A percentile compares a stretch with the other conserved stretches of the same genome.
These are phyloP conservation scores for Orbilia quercus DNA, from an alignment of 2,329 filamentous ascomycete genomes.

Conservation along the genomic window DNA sequence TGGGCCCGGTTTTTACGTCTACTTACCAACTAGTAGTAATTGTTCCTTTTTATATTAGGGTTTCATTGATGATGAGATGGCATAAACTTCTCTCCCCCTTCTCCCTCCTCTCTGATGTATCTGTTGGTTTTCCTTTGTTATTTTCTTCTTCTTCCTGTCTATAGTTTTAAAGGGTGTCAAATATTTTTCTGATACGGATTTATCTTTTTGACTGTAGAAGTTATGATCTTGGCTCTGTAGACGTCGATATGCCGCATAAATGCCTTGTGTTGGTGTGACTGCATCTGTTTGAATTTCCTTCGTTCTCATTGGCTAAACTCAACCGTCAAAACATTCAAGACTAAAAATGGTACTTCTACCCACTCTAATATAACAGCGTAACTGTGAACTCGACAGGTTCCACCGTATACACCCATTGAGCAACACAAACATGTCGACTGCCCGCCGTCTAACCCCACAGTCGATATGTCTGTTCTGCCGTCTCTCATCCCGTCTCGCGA, in stretches of 20 bases:
- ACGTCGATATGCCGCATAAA: too few relatives aligned
- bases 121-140: slow-evolving; percentile 2
- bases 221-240: too few relatives aligned
- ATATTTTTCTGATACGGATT: background rate
- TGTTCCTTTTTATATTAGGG: slow-evolving; percentile 14
- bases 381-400: too few relatives aligned
- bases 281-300: background rate
- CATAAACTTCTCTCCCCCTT: background rate
- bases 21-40: slow-evolving; percentile 27
- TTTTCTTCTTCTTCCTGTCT: slow-evolving; percentile 22
- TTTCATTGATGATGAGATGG: slow-evolving; percentile 31
- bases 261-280: background rate
- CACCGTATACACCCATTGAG: slow-evolving; percentile 12
- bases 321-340: background rate
- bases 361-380: too few relatives aligned
- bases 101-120: background rate
- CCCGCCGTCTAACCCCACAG: slow-evolving; percentile 36
- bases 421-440: slow-evolving; percentile 32
- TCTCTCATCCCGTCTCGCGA: slow-evolving; percentile 30
- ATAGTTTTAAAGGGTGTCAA: slow-evolving; percentile 36
- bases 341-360: background rate
- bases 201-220: background rate
- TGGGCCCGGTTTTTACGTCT: slow-evolving; percentile 19
- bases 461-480: slow-evolving; percentile 52
- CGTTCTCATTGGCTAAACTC: background rate